Base-by-base conservation (phyloP, 148 eudicot genomes). In the Heliosperma pusillum region DNA sequence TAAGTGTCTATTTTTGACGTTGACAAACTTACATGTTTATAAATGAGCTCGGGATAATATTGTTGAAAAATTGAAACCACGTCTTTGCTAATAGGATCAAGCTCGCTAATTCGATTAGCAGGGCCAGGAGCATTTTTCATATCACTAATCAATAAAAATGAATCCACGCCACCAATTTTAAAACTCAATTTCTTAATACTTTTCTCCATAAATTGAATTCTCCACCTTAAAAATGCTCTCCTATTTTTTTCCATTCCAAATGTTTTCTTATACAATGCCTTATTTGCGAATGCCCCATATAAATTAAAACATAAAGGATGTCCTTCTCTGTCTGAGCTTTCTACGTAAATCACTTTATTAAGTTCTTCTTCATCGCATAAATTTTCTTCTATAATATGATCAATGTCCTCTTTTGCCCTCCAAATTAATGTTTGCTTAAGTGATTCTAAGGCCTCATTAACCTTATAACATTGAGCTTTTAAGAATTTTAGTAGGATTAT, bases 1-100 rank as follows among this genome's bases (percentile, higher is more conserved):
- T n/a, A n/a, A n/a, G n/a, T 45, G 12, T 45, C 10, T 45, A 47
- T 13, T 13, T 47, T 10, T 15, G 53, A n/a, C 11, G 2, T 47
- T 47, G 15, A 33, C 1, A 7, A 57, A 81, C 90, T 78, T 77
- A 82, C 89, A 70, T 81, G 82, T 77, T 81, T 87, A 77, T 69
- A 82, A 27, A 86, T 79, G 72, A 90, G 82, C 64, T 90, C 98
- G 1, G 97, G 98, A 69, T 91, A 94, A 82, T 90, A 55, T 33
- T 85, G 88, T 61, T 86, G 90, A 73, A 91, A 85, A 44, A 91
- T 42, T 22, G 71, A 55, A 47, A 83, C 65, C 22, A 78, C 70
- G 52, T 86, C 89, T 84, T 85, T 90, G 73, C 78, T 83, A 29
- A 84, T 59, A 7, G 80, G 79, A 2, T 83, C 77, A 1, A 91